A percentile compares a stretch with the other conserved stretches of the same genome.
Conservation (phyloP, 176 grass and related monocot species). For the Oryza meyeriana region DNA sequence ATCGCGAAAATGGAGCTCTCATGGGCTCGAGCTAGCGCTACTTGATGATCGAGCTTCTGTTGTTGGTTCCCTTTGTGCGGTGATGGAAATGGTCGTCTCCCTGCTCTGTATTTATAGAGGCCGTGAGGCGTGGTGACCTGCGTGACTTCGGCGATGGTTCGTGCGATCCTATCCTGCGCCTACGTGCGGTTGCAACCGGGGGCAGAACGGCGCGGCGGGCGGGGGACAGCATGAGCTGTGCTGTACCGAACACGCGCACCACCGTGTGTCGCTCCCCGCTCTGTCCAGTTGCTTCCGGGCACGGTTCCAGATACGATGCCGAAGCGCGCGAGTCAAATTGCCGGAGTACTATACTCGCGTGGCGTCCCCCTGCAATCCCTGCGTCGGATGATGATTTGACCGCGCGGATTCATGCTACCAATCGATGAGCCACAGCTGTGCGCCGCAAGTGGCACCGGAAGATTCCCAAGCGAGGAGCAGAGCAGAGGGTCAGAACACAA, state of each 20-base stretch:
- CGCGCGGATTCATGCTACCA: not conserved
- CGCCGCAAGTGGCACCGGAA: constrained; percentile 27
- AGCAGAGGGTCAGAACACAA: not conserved
- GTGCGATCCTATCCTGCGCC: not conserved
- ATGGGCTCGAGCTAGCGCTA: not conserved
- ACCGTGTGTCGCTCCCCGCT: constrained; percentile 30
- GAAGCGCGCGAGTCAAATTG: not conserved
- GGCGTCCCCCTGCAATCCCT: not conserved
- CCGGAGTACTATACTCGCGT: not conserved
- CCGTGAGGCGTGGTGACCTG: not conserved
- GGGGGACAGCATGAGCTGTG: constrained; percentile 21
- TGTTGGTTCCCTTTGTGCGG: not conserved
- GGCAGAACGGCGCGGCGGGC: not conserved
- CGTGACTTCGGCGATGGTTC: constrained; percentile 24
- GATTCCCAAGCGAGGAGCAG: constrained; percentile 14
- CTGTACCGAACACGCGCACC: constrained; percentile 21
- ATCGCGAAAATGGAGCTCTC: not conserved
- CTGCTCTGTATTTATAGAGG: constrained; percentile 19
- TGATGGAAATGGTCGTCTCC: constrained; percentile 10
- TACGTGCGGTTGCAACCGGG: not conserved
- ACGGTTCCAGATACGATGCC: constrained; percentile 28
- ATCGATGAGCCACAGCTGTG: constrained; percentile 29
- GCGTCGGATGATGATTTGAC: constrained; percentile 25
- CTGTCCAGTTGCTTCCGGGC: constrained; percentile 47
- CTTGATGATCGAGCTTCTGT: constrained; percentile 18